Evolutionary conservation across 179 eudicot genomes (phyloP).

Genomic region (Beta macrorhiza): DNA sequence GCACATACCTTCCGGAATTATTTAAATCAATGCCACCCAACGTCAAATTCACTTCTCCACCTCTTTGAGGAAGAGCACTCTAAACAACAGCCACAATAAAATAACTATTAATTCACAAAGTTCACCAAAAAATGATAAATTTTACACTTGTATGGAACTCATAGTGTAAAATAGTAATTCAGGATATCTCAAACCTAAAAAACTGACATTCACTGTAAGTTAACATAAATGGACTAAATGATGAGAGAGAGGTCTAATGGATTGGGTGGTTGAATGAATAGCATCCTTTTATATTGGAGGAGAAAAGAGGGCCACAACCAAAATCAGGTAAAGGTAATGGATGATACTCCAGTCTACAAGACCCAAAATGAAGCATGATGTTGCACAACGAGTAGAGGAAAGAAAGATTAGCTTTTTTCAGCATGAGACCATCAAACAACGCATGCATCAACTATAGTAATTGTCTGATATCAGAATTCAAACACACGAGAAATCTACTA

Average conservation of each 20-base stretch:
- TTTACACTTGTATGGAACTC: background rate
- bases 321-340: background rate
- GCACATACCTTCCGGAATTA: constrained; percentile 93
- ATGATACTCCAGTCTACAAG: background rate
- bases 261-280: constrained; percentile 1
- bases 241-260: background rate
- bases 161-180: background rate
- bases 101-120: constrained; percentile 13
- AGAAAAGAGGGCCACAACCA: background rate
- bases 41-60: constrained; percentile 95
- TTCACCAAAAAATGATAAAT: background rate
- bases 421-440: background rate
- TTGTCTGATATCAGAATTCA: background rate
- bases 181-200: background rate
- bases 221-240: background rate
- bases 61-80: constrained; percentile 90
- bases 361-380: background rate
- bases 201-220: background rate
- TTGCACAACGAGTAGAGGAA: background rate
- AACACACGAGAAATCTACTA: background rate
- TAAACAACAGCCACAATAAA: constrained; percentile 30
- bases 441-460: background rate
- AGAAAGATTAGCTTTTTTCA: background rate
- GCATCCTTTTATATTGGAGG: background rate
- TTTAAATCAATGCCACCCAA: constrained; percentile 97